Evolutionary conservation across 495 filamentous ascomycete genomes (phyloP), one percentile per base, ranked within the genome.

Genomic region (Haplographium delicatum): DNA sequence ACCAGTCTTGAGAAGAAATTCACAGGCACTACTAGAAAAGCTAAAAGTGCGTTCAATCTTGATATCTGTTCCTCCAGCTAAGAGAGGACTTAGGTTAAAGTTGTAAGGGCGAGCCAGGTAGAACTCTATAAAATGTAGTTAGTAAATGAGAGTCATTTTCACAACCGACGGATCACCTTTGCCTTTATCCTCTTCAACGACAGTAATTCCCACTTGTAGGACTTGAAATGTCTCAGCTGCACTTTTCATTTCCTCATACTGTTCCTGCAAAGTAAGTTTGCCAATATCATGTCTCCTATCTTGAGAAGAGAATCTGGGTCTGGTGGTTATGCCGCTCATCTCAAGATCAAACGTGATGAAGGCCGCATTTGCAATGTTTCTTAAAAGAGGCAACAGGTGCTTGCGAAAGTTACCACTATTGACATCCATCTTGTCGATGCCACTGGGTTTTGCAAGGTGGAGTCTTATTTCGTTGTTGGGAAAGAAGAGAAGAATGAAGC

Each of bases 321-420:
- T 54, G 7, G 47, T 58, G 1, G 67, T 54, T 38, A 94, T 82
- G 0, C 88, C 88, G 3, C 82, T 86, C 54, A 93, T 76, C 62
- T 95, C 89, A 19, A 90, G 68, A 56, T 93, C 89, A 31, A 93
- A 61, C 1, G 83, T 62, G 2, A 93, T 81, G 58, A 88, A 91
- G 22, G 72, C 69, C 18, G 84, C 73, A 15, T 75, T 66, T 15
- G 75, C 67, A 26, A 91, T 77, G 15, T 75, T 70, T 7, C 74
- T 58, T 5, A 91, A 62, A 16, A 91, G 73, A 15, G 64, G 62
- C 0, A 85, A 75, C 2, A 91, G 67, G 13, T 74, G 62, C 31
- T 64, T 62, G 28, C 65, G 63, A 60, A 86, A 91, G 8, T 72
- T 75, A 11, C 53, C 42, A 8, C 57, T 57, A 47, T 76, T 70